These are phyloP conservation scores for Rhododendron mucronatum DNA, from an alignment of 148 eudicot species.

Conservation along the genomic window DNA sequence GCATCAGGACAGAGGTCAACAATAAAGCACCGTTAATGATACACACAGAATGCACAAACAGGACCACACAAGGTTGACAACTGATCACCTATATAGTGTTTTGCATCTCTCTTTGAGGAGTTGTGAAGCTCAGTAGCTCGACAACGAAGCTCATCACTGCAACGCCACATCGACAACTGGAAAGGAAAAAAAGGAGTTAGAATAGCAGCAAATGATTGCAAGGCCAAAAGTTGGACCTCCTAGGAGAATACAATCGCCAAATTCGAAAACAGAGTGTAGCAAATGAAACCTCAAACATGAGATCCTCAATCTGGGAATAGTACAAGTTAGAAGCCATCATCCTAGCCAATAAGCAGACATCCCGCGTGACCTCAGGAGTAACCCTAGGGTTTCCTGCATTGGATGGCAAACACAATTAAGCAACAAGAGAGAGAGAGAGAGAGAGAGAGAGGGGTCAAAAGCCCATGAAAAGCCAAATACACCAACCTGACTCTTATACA, in stretches of 20 bases:
- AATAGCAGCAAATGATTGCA: background rate
- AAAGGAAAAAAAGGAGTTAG: slow-evolving; percentile 7
- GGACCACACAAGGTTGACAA: background rate
- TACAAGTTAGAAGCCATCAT: slow-evolving; percentile 99
- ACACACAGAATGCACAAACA: background rate
- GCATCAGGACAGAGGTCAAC: slow-evolving; percentile 19
- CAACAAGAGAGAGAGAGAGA: background rate
- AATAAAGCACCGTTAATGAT: background rate
- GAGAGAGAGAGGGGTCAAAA: too few species aligned
- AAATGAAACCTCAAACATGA: slow-evolving; percentile 87
- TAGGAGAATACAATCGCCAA: background rate
- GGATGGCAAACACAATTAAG: slow-evolving; percentile 13
- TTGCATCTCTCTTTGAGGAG: slow-evolving; percentile 72
- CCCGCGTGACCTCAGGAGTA: slow-evolving; percentile 99
- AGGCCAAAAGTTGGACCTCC: background rate
- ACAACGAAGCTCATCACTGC: slow-evolving; percentile 82
- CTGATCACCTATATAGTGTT: slow-evolving; percentile 82
- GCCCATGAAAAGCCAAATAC: background rate
- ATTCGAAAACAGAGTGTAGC: background rate
- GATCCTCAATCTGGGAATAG: slow-evolving; percentile 96
- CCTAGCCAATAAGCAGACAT: slow-evolving; percentile 95
- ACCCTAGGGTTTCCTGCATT: slow-evolving; percentile 93
- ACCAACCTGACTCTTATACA: background rate
- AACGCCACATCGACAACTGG: slow-evolving; percentile 98
- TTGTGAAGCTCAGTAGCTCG: slow-evolving; percentile 73